phyloP scores from a whole-genome alignment of 2,329 filamentous ascomycete genomes.

The Proliferodiscus dingleyae region DNA sequence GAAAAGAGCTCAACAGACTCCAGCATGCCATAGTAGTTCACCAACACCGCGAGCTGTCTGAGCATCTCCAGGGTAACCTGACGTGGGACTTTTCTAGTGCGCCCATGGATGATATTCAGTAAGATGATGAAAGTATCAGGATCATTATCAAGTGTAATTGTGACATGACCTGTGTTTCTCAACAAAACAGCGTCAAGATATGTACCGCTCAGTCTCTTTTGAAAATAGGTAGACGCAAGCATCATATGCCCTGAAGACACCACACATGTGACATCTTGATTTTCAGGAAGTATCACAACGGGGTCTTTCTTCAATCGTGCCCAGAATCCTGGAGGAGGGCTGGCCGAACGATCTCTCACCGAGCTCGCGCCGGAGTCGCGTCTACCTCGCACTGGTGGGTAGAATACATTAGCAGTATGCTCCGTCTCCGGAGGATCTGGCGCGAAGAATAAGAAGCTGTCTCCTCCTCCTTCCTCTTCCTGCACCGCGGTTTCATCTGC shows the following conservation, averaged over 20 bases:
- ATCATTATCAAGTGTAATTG: constrained; percentile 25
- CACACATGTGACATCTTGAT: constrained; percentile 14
- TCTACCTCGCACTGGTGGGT: constrained; percentile 16
- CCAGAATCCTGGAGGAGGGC: constrained; percentile 23
- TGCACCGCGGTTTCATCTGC: background rate
- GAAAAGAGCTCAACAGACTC: constrained; percentile 40
- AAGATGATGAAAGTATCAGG: constrained; percentile 37
- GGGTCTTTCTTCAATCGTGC: constrained; percentile 16
- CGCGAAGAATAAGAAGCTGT: constrained; percentile 19
- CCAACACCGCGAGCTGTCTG: constrained; percentile 39
- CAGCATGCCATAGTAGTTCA: constrained; percentile 39
- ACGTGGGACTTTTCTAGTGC: constrained; percentile 36
- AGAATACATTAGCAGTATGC: constrained; percentile 11
- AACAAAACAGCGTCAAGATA: constrained; percentile 11
- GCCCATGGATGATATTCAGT: constrained; percentile 43
- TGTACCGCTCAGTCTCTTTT: constrained; percentile 12
- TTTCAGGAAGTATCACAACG: background rate
- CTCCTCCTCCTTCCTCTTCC: constrained; percentile 9
- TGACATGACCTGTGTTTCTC: constrained; percentile 12
- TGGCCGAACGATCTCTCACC: constrained; percentile 17
- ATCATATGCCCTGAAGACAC: constrained; percentile 23
- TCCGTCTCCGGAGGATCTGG: constrained; percentile 21
- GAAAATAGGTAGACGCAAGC: constrained; percentile 19
- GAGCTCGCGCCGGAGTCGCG: constrained; percentile 19
- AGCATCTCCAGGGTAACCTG: constrained; percentile 37